These are phyloP conservation scores for Pestalotiopsis sp. DNA, from an alignment of 2,329 filamentous ascomycete species.

Conservation along the genomic window DNA sequence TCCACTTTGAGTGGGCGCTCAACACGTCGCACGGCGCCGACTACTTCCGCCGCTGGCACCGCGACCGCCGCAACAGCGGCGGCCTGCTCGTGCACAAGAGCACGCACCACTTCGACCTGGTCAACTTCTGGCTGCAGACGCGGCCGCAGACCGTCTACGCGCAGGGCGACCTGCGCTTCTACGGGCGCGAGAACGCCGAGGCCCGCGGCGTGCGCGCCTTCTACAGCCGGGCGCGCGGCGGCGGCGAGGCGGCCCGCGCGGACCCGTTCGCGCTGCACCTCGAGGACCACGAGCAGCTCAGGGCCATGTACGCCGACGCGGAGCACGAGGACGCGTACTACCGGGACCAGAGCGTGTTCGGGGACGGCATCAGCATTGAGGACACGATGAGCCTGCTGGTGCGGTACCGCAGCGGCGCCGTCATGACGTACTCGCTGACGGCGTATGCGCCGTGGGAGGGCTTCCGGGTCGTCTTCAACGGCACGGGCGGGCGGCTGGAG, in stretches of 20 bases:
- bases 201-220: conserved; percentile 51
- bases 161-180: conserved; percentile 60
- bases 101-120: conserved; percentile 65
- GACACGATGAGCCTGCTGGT: conserved; percentile 65
- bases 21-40: conserved; percentile 64
- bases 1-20: conserved; percentile 67
- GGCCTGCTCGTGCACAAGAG: conserved; percentile 64
- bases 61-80: conserved; percentile 61
- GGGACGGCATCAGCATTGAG: conserved; percentile 65
- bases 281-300: conserved; percentile 52
- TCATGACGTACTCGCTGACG: conserved; percentile 60
- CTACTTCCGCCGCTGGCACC: conserved; percentile 66
- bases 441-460: conserved; percentile 67
- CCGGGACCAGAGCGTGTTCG: conserved; percentile 63
- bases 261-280: conserved; percentile 64
- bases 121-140: conserved; percentile 64
- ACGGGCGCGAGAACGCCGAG: conserved; percentile 64
- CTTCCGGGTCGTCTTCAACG: conserved; percentile 59
- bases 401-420: conserved; percentile 56
- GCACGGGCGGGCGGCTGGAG: conserved; percentile 59
- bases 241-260: conserved; percentile 46
- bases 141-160: conserved; percentile 58
- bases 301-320: conserved; percentile 61
- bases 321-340: conserved; percentile 66
- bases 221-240: conserved; percentile 52